These are phyloP conservation scores for Strobilomyces dryophilus DNA, from an alignment of 768 basidiomycete genomes.

Conservation along the genomic window DNA sequence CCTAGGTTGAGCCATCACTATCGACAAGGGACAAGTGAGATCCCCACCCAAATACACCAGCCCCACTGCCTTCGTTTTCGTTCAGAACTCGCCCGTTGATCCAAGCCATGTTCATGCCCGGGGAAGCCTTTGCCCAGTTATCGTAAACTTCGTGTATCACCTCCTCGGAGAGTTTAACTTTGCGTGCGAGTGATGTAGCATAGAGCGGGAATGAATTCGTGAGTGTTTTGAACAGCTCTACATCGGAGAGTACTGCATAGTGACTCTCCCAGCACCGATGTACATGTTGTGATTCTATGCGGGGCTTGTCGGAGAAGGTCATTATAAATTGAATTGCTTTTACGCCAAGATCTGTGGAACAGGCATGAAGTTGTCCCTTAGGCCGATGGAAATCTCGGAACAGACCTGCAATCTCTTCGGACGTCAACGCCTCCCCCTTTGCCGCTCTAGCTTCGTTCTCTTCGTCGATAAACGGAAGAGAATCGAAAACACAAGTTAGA, in stretches of 20 bases:
- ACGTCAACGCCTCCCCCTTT: constrained; percentile 41
- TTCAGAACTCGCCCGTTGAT: constrained; percentile 69
- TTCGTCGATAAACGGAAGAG: constrained; percentile 27
- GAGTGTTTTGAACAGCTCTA: constrained; percentile 50
- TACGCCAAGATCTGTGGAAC: constrained; percentile 53
- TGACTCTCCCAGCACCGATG: constrained; percentile 21
- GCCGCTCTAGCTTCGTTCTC: constrained; percentile 33
- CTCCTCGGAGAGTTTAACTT: constrained; percentile 49
- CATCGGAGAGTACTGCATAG: constrained; percentile 8
- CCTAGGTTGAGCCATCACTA: constrained; percentile 5
- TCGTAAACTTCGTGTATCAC: constrained; percentile 52
- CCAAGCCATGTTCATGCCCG: constrained; percentile 63
- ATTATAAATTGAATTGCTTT: constrained; percentile 75
- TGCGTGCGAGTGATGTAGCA: constrained; percentile 66
- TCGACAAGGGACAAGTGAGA: not conserved
- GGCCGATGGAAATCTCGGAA: constrained; percentile 4
- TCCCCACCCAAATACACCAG: constrained; percentile 47
- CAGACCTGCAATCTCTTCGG: constrained; percentile 54
- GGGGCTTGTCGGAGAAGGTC: constrained; percentile 50
- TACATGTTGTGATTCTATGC: constrained; percentile 24
- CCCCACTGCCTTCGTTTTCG: constrained; percentile 61
- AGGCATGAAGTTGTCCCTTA: not conserved
- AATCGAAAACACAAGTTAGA: constrained; percentile 28
- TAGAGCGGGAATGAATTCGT: constrained; percentile 91
- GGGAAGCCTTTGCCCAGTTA: constrained; percentile 51